A percentile compares a stretch with the other conserved stretches of the same genome.
Conservation (phyloP, 2,329 filamentous ascomycete genomes). For the Aspergillus amoenus region DNA sequence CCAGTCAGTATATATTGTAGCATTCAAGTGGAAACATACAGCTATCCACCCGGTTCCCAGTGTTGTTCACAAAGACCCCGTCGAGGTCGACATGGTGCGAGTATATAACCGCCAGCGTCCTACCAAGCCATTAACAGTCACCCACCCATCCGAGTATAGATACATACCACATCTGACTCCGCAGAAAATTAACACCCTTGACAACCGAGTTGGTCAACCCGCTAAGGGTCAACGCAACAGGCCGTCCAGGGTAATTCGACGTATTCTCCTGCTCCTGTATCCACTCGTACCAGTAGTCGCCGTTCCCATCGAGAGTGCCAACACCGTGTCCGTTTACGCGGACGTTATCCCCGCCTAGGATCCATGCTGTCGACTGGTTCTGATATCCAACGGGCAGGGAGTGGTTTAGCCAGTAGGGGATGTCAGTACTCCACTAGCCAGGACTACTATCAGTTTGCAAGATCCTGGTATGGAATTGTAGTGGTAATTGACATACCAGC, state of each 20-base stretch:
- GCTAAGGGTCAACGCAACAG: constrained; percentile 28
- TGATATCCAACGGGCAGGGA: constrained; percentile 51
- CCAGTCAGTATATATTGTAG: too few species aligned
- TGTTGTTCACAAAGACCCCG: constrained; percentile 55
- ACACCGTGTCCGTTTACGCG: constrained; percentile 50
- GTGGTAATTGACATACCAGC: constrained; percentile 29
- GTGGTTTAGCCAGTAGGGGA: constrained; percentile 51
- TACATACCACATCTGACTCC: constrained; percentile 59
- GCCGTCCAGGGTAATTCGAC: constrained; percentile 33
- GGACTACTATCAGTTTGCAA: too few species aligned
- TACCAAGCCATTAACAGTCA: not conserved
- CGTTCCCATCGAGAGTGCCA: constrained; percentile 49
- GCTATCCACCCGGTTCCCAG: constrained; percentile 16
- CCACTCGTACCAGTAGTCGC: constrained; percentile 44
- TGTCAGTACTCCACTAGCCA: constrained; percentile 35
- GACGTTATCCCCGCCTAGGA: constrained; percentile 52
- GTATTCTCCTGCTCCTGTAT: constrained; percentile 18
- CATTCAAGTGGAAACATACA: constrained; percentile 1
- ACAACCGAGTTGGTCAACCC: constrained; percentile 19
- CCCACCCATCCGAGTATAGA: not conserved
- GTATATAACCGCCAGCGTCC: constrained; percentile 55
- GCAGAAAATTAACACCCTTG: constrained; percentile 34
- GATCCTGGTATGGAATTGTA: not conserved
- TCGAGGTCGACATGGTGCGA: constrained; percentile 49
- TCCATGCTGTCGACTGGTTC: constrained; percentile 51